These are phyloP conservation scores for Mrakia hoshinonis DNA, from an alignment of 768 basidiomycete genomes.

Conservation along the genomic window DNA sequence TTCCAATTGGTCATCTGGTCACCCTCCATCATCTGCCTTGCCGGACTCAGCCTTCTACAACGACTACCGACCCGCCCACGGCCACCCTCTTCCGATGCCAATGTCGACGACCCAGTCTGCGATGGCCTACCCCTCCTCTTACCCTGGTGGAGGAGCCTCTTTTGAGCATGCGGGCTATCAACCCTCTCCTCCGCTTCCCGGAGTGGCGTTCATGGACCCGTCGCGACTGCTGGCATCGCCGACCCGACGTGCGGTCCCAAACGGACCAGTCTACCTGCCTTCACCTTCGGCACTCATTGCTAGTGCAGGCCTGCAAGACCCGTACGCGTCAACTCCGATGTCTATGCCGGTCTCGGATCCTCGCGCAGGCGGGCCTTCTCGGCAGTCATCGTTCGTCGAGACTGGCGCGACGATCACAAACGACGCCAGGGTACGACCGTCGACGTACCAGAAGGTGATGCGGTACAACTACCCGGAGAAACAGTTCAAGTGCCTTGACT, in stretches of 20 bases:
- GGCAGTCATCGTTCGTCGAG: background rate
- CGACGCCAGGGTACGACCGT: background rate
- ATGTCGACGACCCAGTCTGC: too few species aligned
- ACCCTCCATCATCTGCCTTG: too few species aligned
- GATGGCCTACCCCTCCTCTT: too few species aligned
- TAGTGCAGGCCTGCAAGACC: background rate
- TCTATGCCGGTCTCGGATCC: background rate
- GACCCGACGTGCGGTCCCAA: background rate
- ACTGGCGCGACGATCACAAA: too few species aligned
- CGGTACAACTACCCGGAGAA: slow-evolving; percentile 31
- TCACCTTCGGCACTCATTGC: background rate
- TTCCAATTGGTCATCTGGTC: too few species aligned
- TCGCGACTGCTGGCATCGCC: background rate
- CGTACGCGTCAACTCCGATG: background rate
- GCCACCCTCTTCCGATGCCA: too few species aligned
- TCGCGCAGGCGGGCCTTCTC: background rate
- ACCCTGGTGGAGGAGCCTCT: too few species aligned
- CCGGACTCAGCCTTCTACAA: too few species aligned
- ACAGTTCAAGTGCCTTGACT: slow-evolving; percentile 42
- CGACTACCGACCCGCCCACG: too few species aligned
- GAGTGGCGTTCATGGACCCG: background rate
- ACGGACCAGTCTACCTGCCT: background rate
- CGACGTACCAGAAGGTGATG: too few species aligned
- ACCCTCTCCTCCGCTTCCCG: background rate
- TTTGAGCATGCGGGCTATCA: background rate